Percentiles rank a stretch among this genome's conserved stretches.
These are phyloP conservation scores for Chalciporus sphaerocephalus DNA, from an alignment of 768 basidiomycete species.

Conservation along the genomic window DNA sequence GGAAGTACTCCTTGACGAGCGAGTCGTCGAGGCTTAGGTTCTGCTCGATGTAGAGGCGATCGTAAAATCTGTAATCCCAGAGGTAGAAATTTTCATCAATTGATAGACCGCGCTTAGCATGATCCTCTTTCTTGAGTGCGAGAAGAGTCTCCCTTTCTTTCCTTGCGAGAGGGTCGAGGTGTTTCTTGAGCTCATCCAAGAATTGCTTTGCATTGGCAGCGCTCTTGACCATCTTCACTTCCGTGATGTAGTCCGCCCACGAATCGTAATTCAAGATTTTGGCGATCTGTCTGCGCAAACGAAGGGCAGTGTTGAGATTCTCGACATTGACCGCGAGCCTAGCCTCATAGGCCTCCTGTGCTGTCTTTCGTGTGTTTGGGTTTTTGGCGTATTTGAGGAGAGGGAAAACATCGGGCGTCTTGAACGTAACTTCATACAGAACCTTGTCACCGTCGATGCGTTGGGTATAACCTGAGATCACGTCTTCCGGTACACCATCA, in stretches of 20 bases:
- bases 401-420: constrained; percentile 79
- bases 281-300: constrained; percentile 67
- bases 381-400: constrained; percentile 76
- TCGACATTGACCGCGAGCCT: constrained; percentile 68
- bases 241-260: constrained; percentile 83
- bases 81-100: constrained; percentile 71
- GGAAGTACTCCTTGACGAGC: constrained; percentile 86
- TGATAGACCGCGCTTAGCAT: constrained; percentile 51
- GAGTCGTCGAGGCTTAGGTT: constrained; percentile 69
- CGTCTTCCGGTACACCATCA: constrained; percentile 76
- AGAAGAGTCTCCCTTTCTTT: constrained; percentile 67
- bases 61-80: constrained; percentile 67
- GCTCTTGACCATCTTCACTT: constrained; percentile 81
- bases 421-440: constrained; percentile 71
- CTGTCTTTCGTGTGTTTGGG: constrained; percentile 62
- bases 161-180: constrained; percentile 66
- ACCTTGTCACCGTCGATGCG: constrained; percentile 54
- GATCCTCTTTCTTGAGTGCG: constrained; percentile 71
- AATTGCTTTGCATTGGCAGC: constrained; percentile 73
- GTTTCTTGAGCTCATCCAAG: constrained; percentile 68
- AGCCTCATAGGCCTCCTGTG: constrained; percentile 64
- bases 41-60: constrained; percentile 52
- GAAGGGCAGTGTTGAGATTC: constrained; percentile 61
- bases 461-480: constrained; percentile 72
- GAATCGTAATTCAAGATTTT: constrained; percentile 66